Evolutionary conservation across 2,329 filamentous ascomycete genomes (phyloP), one percentile per base, ranked within the genome.

Genomic region (Allantophomopsis lycopodina): DNA sequence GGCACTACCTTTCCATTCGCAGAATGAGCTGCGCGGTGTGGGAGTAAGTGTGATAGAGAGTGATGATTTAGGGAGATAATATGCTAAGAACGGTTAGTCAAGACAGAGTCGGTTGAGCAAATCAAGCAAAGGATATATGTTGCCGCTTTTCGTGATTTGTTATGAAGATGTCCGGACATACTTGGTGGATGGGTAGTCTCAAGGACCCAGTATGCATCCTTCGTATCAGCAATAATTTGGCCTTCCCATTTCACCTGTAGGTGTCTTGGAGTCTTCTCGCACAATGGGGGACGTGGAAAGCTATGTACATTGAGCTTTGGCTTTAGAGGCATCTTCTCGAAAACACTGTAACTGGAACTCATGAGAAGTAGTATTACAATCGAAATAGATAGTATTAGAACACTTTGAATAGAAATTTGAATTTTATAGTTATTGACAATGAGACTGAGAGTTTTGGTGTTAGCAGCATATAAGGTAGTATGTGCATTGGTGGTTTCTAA

Each of bases 111-210:
- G 34, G 36, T 16, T 21, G 20, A 21, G 10, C 23, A 8, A 28
- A 12, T 5, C 18, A 20, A 12, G 10, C 5, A 8, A 28, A 6
- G 23, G 23, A 3, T 28, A 12, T 28, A 28, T 28, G 10, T 28
- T 4, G 11, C 10, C 11, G 8, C 3, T 5, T 28, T 28, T 28
- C 10, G 23, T 28, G 10, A 8, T 28, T 8, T 12, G 7, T 28
- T 28, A 8, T 28, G 23, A 28, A 28, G 7, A 28, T 28, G 7
- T 28, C 10, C 11, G 14, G 20, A 33, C 31, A 31, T 50, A 73
- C 69, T 76, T 5, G 74, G 75, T 28, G 74, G 71, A 48, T 78
- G 73, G 46, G 72, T 70, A 14, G 73, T 76, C 53, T 79, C 73
- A 28, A 79, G 58, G 4, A 74, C 72, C 73, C 74, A 77, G 52